phyloP scores from a whole-genome alignment of 495 filamentous ascomycete species.

The Elaphomyces granulatus region DNA sequence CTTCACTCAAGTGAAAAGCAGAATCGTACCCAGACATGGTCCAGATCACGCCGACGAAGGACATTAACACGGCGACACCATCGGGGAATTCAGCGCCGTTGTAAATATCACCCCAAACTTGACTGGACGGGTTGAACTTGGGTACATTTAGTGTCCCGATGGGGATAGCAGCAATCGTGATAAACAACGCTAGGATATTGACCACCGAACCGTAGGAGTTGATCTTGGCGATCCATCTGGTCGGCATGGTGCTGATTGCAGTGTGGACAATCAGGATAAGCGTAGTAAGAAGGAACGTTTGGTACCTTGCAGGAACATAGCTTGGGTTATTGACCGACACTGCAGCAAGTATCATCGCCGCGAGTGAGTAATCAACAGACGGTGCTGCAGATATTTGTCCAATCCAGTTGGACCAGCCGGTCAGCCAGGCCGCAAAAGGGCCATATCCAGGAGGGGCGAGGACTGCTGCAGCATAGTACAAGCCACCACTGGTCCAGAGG shows the following conservation, averaged over 20 bases:
- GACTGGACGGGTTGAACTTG: constrained; percentile 45
- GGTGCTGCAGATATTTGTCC: constrained; percentile 58
- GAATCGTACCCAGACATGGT: constrained; percentile 59
- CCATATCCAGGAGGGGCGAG: constrained; percentile 65
- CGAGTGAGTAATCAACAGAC: constrained; percentile 44
- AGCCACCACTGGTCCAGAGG: constrained; percentile 42
- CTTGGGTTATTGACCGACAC: constrained; percentile 51
- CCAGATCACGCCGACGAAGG: constrained; percentile 53
- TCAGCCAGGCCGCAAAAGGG: constrained; percentile 60
- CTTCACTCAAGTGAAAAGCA: constrained; percentile 62
- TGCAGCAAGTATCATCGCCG: constrained; percentile 62
- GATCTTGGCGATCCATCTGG: constrained; percentile 57
- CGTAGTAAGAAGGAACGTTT: constrained; percentile 55
- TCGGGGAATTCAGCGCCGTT: constrained; percentile 56
- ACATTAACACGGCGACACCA: constrained; percentile 61
- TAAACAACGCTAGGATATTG: constrained; percentile 55
- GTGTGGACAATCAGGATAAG: constrained; percentile 58
- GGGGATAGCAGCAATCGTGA: constrained; percentile 58
- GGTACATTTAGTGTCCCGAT: constrained; percentile 42
- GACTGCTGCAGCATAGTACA: constrained; percentile 68
- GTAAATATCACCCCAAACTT: constrained; percentile 59
- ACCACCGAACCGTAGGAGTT: constrained; percentile 63
- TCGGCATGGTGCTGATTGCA: constrained; percentile 60
- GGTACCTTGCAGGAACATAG: constrained; percentile 51
- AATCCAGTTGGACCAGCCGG: constrained; percentile 66